A percentile compares a stretch with the other conserved stretches of the same genome.
These are phyloP conservation scores for Umbelopsis ramanniana DNA, from an alignment of 192 early-diverging fungal genomes.

Conservation along the genomic window DNA sequence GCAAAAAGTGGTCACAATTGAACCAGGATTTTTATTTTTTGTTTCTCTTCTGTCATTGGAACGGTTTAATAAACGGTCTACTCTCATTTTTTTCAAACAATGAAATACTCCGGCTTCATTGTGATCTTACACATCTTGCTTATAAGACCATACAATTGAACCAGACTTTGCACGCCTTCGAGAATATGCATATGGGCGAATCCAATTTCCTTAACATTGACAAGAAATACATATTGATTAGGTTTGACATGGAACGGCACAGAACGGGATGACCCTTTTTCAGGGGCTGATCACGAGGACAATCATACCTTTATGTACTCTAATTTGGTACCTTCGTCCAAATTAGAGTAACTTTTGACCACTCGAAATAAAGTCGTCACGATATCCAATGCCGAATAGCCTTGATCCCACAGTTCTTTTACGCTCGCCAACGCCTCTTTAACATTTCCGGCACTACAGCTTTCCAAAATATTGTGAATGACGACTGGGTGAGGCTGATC, in stretches of 20 bases:
- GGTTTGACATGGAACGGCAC: not conserved
- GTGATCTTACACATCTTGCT: conserved; percentile 63
- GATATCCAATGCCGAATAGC: conserved; percentile 91
- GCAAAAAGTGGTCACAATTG: conserved; percentile 7
- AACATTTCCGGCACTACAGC: conserved; percentile 69
- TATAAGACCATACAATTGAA: conserved; percentile 88
- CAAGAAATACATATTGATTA: conserved; percentile 13
- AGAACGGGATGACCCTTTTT: conserved; percentile 70
- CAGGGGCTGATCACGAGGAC: not conserved
- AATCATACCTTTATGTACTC: conserved; percentile 77
- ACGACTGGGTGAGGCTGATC: conserved; percentile 94
- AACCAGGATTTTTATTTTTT: not conserved
- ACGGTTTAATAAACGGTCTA: too few relatives aligned
- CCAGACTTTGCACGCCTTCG: conserved; percentile 81
- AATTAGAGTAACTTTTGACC: conserved; percentile 71
- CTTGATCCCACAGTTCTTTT: conserved; percentile 76
- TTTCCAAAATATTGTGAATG: conserved; percentile 74
- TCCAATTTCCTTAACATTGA: conserved; percentile 82
- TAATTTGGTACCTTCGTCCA: conserved; percentile 84
- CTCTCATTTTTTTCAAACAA: conserved; percentile 23
- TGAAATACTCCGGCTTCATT: conserved; percentile 38
- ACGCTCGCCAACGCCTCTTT: conserved; percentile 74
- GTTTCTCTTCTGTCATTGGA: too few relatives aligned
- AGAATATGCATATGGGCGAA: conserved; percentile 89
- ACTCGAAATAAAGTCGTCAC: conserved; percentile 92